Evolutionary conservation across 2,329 filamentous ascomycete species (phyloP), one percentile per base, ranked within the genome.

Genomic region (Fusarium sp.): DNA sequence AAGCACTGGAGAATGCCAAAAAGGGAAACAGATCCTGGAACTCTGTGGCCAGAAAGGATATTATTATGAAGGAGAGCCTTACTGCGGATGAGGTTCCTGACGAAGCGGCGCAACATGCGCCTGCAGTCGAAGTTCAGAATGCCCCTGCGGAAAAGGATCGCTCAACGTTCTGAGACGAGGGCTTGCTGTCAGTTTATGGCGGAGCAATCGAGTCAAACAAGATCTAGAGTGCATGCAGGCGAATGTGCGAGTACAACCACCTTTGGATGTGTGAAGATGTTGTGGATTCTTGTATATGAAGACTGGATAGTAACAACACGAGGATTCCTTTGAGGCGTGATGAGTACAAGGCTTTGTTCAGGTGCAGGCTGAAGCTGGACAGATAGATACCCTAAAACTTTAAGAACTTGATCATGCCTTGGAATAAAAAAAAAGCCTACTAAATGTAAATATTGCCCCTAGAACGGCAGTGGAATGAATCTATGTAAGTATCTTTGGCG

Each of bases 1-100:
- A 87, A 71, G 87, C 87, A 0, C 78, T 85, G 52, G 49, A 69
- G 9, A 82, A 82, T 27, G 84, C 85, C 0, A 73, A 68, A 8
- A 53, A 59, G 0, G 75, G 67, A 0, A 71, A 83, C 4, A 75
- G 77, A 18, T 30, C 57, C 0, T 89, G 87, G 87, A 71, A 79
- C 2, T 82, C 87, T 6, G 86, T 89, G 5, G 77, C 72, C 33
- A 80, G 82, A 32, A 88, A 88, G 77, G 82, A 88, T 58, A 77
- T 77, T 7, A 84, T 88, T 42, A 85, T 88, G 80, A 81, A 80
- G 58, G 76, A 76, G 49, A 73, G 70, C 48, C 64, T 71, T 11
- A 48, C 61, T 2, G 59, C 55, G 1, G 72, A 71, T 7, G 67
- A 74, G 32, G 56, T 60, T 7, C 53, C 65, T n/a, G 78, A 79